phyloP scores from a whole-genome alignment of 2,329 filamentous ascomycete species.

The Monosporascus sp. region DNA sequence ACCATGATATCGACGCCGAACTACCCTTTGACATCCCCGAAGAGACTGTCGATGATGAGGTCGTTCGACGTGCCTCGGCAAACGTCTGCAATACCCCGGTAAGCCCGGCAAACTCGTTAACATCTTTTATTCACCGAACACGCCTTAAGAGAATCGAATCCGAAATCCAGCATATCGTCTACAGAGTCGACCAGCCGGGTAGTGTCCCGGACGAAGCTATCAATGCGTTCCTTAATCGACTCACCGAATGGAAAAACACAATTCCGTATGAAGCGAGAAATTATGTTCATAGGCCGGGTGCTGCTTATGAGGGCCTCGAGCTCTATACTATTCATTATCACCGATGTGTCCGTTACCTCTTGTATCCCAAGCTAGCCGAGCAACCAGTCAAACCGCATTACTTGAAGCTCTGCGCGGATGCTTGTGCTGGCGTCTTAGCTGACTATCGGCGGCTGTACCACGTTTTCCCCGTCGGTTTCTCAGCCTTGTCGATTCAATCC shows the following conservation, averaged over 20 bases:
- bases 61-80: constrained; percentile 18
- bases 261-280: constrained; percentile 21
- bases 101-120: constrained; percentile 20
- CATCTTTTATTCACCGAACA: constrained; percentile 25
- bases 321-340: constrained; percentile 27
- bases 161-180: constrained; percentile 25
- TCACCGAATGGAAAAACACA: constrained; percentile 21
- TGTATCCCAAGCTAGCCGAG: constrained; percentile 24
- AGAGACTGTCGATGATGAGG: constrained; percentile 17
- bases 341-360: constrained; percentile 21
- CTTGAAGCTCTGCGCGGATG: constrained; percentile 20
- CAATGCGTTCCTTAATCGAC: constrained; percentile 18
- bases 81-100: constrained; percentile 15
- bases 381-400: constrained; percentile 23
- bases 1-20: constrained; percentile 26
- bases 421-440: constrained; percentile 22
- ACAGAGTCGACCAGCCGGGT: constrained; percentile 21
- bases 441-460: constrained; percentile 24
- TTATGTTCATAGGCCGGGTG: constrained; percentile 21
- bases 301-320: constrained; percentile 22
- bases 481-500: constrained; percentile 26
- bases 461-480: constrained; percentile 26
- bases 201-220: constrained; percentile 19
- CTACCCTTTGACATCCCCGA: constrained; percentile 24
- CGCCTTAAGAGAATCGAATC: constrained; percentile 26